Evolutionary conservation across 2,329 filamentous ascomycete genomes (phyloP).

Genomic region (Trichoderma oligosporum): DNA sequence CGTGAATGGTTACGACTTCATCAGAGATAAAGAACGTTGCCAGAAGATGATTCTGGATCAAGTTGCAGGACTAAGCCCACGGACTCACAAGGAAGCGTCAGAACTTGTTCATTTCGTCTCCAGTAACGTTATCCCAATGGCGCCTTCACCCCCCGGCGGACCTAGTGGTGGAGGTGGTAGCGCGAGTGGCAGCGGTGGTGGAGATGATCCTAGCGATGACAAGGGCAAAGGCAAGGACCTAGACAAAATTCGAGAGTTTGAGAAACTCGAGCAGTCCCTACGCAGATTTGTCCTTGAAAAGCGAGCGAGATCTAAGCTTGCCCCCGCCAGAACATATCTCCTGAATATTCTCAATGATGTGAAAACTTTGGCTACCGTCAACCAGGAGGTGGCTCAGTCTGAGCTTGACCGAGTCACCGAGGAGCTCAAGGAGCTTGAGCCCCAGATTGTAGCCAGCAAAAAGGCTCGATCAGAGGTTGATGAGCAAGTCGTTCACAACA

Average conservation of each 20-base stretch:
- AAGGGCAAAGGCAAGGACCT: conserved; percentile 82
- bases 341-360: conserved; percentile 90
- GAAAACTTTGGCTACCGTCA: conserved; percentile 76
- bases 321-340: conserved; percentile 91
- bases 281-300: conserved; percentile 94
- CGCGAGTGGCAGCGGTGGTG: conserved; percentile 50
- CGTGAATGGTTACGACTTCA: conserved; percentile 94
- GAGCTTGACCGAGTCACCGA: conserved; percentile 79
- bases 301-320: conserved; percentile 88
- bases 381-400: conserved; percentile 77
- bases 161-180: conserved; percentile 52
- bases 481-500: conserved; percentile 74
- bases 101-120: conserved; percentile 98
- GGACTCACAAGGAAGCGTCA: conserved; percentile 84
- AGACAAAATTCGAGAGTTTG: conserved; percentile 86
- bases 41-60: conserved; percentile 92
- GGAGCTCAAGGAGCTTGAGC: conserved; percentile 79
- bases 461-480: conserved; percentile 75
- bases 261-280: conserved; percentile 81
- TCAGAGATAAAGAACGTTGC: conserved; percentile 85
- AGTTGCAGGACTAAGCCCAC: conserved; percentile 79
- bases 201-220: conserved; percentile 55
- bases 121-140: conserved; percentile 85
- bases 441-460: conserved; percentile 77
- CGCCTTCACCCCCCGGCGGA: conserved; percentile 53